Evolutionary conservation across 352 stramenopile species (phyloP).

Genomic region (Paralagenidium karlingii): DNA sequence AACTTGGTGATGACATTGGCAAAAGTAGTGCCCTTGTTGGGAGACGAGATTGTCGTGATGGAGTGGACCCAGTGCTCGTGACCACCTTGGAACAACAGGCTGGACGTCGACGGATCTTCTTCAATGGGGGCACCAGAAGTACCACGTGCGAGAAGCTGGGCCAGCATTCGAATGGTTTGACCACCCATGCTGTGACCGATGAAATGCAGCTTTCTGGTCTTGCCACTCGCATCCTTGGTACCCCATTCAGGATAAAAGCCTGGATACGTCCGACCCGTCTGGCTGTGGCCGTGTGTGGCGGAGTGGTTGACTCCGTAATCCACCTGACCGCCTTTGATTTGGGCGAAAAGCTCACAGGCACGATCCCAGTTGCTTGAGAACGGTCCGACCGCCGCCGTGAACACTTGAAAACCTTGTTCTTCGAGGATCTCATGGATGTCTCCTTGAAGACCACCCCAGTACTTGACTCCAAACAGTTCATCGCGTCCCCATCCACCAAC

Average conservation of each 20-base stretch:
- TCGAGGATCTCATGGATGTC: constrained; percentile 20
- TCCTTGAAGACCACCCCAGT: constrained; percentile 20
- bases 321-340: constrained; percentile 33
- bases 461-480: constrained; percentile 27
- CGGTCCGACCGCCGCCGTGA: constrained; percentile 31
- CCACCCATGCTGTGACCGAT: constrained; percentile 16
- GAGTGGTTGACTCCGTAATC: constrained; percentile 22
- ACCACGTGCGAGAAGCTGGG: constrained; percentile 10
- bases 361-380: constrained; percentile 54
- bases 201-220: constrained; percentile 14
- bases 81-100: constrained; percentile 30
- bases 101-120: constrained; percentile 20
- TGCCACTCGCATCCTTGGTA: constrained; percentile 7
- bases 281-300: constrained; percentile 1
- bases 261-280: constrained; percentile 5
- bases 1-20: constrained; percentile 15
- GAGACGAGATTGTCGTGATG: constrained; percentile 44
- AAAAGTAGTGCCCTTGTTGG: constrained; percentile 47
- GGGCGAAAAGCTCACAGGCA: constrained; percentile 39
- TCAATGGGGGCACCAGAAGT: constrained; percentile 12
- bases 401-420: constrained; percentile 23
- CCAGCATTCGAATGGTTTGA: constrained; percentile 11
- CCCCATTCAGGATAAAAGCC: constrained; percentile 15
- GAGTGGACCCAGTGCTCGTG: constrained; percentile 57
- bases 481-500: constrained; percentile 27